Base-by-base conservation (phyloP, 345 rosid genomes). In the Heritiera fomes region DNA sequence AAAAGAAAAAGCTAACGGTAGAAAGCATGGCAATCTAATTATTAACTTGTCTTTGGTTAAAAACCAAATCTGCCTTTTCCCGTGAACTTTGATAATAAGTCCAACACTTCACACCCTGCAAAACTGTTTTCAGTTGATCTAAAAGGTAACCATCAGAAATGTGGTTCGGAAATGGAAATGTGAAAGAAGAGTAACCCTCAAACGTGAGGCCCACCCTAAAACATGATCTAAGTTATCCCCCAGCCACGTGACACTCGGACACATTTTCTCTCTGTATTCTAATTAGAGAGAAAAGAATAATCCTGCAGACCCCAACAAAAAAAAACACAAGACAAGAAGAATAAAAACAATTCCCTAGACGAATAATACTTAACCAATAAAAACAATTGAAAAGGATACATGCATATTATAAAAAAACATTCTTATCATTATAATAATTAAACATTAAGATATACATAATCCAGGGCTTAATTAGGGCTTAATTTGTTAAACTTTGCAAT, bases 211-310 rank as follows among this genome's bases (percentile, higher is more conserved):
- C 77, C 78, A 77, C 80, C 49, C 17, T 50, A 15, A 70, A 15
- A 28, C 65, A 73, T 73, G 56, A 78, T 71, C 43, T 41, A 41
- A 41, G 43, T 41, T 41, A 41, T 82, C 28, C 75, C 55, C 10
- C 67, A 59, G 53, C 87, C 88, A 86, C 84, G 84, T 83, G 88
- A 85, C 77, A 34, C 60, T 12, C 78, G 4, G 62, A 77, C 61
- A 77, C 43, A 40, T 75, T 15, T 75, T 50, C 73, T 7, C 3
- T 64, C 32, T 70, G 32, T 28, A 13, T 55, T 12, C 41, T 13
- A 28, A 30, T 12, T 1, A 15, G 11, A 59, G 30, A 23, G 5
- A 65, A 53, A 32, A 17, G 14, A 75, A 34, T 2, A 65, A 63
- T 18, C 47, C 45, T 65, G 55, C 77, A 43, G 61, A 23, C 73